These are phyloP conservation scores for Salvia rosmarinus DNA, from an alignment of 257 asterid genomes.

Conservation along the genomic window DNA sequence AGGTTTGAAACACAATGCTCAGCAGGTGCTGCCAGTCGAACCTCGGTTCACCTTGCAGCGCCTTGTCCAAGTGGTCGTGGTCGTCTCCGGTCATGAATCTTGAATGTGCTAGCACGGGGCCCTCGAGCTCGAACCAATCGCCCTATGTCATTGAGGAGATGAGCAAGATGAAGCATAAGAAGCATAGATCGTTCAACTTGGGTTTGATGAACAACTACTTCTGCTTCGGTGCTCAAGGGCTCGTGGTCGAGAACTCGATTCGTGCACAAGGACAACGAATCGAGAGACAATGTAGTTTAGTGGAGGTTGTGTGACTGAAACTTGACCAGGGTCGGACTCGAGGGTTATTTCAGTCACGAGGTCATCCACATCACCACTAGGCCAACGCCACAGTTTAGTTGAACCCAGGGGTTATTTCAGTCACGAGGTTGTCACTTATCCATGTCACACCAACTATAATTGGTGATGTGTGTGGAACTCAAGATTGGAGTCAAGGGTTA, in stretches of 20 bases:
- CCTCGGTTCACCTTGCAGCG: slow-evolving; percentile 56
- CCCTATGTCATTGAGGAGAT: slow-evolving; percentile 28
- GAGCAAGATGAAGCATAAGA: slow-evolving; percentile 44
- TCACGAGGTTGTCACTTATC: background rate
- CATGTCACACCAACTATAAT: background rate
- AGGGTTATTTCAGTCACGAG: background rate
- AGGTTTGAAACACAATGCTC: slow-evolving; percentile 52
- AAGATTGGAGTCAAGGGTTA: background rate
- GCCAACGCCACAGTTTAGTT: background rate
- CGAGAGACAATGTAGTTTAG: slow-evolving; percentile 28
- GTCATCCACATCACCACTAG: background rate
- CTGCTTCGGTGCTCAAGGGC: slow-evolving; percentile 69
- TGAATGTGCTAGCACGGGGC: slow-evolving; percentile 28
- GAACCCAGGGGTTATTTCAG: background rate
- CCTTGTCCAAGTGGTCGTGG: slow-evolving; percentile 65
- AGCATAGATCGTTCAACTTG: slow-evolving; percentile 52
- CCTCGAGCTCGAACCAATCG: slow-evolving; percentile 40
- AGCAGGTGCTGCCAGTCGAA: slow-evolving; percentile 54
- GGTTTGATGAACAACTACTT: slow-evolving; percentile 69
- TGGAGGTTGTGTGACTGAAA: slow-evolving; percentile 8
- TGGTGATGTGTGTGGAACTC: too few species aligned
- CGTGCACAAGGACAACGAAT: slow-evolving; percentile 10
- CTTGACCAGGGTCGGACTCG: background rate
- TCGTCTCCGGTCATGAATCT: slow-evolving; percentile 40
- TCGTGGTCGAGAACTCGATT: slow-evolving; percentile 49